phyloP scores from a whole-genome alignment of 495 filamentous ascomycete species.

The Penicillium ochrochloron region DNA sequence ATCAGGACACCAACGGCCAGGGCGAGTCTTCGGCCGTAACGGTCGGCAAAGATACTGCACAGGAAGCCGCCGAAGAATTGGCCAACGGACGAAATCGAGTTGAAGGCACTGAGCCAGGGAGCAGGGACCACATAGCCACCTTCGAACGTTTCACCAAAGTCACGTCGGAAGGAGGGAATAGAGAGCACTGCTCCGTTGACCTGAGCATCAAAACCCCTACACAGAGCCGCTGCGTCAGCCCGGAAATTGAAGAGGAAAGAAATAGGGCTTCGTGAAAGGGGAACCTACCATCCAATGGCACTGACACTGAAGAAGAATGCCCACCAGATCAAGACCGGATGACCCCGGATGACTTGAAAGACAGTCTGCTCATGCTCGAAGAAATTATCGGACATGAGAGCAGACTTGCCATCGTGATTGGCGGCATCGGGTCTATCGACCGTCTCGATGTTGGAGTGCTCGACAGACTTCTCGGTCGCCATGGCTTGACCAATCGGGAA shows the following conservation, averaged over 20 bases:
- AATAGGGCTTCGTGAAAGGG: background rate
- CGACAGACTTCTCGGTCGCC: background rate
- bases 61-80: conserved; percentile 2
- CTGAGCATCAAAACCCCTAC: background rate
- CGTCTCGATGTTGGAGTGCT: background rate
- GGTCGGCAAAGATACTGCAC: background rate
- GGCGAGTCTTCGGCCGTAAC: background rate
- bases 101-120: background rate
- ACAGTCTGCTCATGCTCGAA: conserved; percentile 1
- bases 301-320: conserved; percentile 2
- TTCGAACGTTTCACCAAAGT: background rate
- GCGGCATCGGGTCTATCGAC: background rate
- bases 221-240: background rate
- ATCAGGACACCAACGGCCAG: background rate
- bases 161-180: background rate
- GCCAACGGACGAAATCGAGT: background rate
- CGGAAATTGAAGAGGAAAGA: background rate
- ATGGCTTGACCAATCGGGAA: background rate
- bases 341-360: background rate
- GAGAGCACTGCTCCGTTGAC: background rate
- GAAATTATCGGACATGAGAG: background rate
- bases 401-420: background rate
- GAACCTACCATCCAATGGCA: background rate
- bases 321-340: background rate
- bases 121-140: background rate